phyloP scores from a whole-genome alignment of 768 basidiomycete genomes.

The Pisolithus sp. region DNA sequence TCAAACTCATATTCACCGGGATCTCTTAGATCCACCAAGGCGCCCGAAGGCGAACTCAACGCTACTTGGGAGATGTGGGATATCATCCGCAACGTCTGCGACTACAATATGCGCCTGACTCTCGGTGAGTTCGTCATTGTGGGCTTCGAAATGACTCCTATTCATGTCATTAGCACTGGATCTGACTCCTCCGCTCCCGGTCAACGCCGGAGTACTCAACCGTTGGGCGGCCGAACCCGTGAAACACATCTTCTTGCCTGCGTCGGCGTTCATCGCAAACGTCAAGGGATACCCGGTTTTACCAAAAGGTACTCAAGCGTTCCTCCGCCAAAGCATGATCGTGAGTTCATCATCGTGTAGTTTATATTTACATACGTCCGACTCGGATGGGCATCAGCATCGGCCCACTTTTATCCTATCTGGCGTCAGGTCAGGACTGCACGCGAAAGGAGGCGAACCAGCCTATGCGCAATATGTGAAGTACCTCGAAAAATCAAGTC shows the following conservation, averaged over 20 bases:
- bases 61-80: constrained; percentile 99
- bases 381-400: constrained; percentile 46
- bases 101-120: constrained; percentile 68
- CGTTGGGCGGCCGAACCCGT: constrained; percentile 95
- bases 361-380: constrained; percentile 11
- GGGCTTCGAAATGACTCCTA: constrained; percentile 2
- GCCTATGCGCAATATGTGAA: constrained; percentile 89
- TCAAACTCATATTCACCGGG: constrained; percentile 20
- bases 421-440: constrained; percentile 55
- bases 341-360: constrained; percentile 35
- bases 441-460: constrained; percentile 72
- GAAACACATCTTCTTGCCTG: constrained; percentile 82
- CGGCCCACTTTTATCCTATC: constrained; percentile 81
- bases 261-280: constrained; percentile 90
- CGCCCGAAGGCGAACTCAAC: constrained; percentile 54
- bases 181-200: constrained; percentile 81
- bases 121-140: constrained; percentile 44
- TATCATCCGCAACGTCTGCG: constrained; percentile 82
- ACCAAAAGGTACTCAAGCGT: constrained; percentile 86
- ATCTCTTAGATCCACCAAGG: constrained; percentile 24
- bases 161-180: constrained; percentile 65
- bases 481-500: constrained; percentile 76
- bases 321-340: constrained; percentile 86
- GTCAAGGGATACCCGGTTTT: constrained; percentile 95
- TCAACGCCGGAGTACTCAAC: constrained; percentile 63